Base-by-base conservation (phyloP, 2,329 filamentous ascomycete species). In the Diaporthe ampelina region DNA sequence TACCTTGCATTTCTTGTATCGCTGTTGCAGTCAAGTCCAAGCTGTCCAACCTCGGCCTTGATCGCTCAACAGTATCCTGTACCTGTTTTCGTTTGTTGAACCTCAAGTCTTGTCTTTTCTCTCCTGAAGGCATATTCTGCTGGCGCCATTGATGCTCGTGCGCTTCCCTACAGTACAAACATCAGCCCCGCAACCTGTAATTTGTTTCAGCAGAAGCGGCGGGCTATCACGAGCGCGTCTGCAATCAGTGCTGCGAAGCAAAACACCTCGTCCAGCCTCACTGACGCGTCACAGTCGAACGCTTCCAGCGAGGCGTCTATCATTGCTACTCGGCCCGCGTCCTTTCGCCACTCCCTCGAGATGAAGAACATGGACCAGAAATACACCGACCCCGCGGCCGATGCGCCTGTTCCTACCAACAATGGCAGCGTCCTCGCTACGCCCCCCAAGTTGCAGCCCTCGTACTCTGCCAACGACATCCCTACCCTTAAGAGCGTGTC, bases 391-490 rank as follows among this genome's bases (percentile, higher is more conserved):
- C 84, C 79, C 76, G 78, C 82, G 4, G 78, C 82, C 24, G 87
- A 88, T 63, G 77, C 80, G 15, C 76, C 83, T 35, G 80, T 90
- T 3, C 83, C 89, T 21, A 82, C 84, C 35, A 89, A 81, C 73
- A 86, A 89, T 75, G 67, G 57, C 68, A 76, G 45, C 40, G 83
- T 83, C 75, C 89, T 93, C 82, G 87, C 90, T 35, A 90, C 90
- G 70, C 90, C 93, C 48, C 91, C 93, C 40, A 95, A 94, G 86
- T 84, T 98, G 74, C 94, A 95, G 83, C 92, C 94, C 58, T 98
- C 96, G 0, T 98, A 94, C 85, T 98, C 97, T 13, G 92, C 94
- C 71, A 97, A 94, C 82, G 95, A 98, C 80, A 88, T 98, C 26
- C 94, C 95, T 6, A 97, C 95, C 10, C 87, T 95, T 80, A 97